Conservation (phyloP, 805 yeast species). For the Candida orba region DNA sequence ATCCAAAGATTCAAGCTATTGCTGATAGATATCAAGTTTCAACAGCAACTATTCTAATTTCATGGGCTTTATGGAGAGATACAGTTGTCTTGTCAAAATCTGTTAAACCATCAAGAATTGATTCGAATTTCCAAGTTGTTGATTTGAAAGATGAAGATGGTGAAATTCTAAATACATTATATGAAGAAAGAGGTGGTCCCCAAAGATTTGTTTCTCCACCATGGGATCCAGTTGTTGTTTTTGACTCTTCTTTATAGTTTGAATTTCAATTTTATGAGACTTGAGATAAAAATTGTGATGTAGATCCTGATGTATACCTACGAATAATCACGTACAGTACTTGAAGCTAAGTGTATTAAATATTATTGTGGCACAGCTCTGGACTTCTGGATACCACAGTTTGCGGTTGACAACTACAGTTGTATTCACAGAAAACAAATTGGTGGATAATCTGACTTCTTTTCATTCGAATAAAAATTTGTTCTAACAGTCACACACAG, state of each 20-base stretch:
- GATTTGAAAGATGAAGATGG: conserved; percentile 31
- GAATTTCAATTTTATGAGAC: background rate
- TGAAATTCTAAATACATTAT: conserved; percentile 22
- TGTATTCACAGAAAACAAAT: too few species aligned
- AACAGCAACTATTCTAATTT: conserved; percentile 46
- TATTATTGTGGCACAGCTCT: too few species aligned
- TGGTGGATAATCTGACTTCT: too few species aligned
- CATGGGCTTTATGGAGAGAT: conserved; percentile 56
- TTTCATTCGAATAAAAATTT: too few species aligned
- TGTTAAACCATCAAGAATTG: conserved; percentile 36
- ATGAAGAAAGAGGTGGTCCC: conserved; percentile 22
- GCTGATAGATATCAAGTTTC: conserved; percentile 36
- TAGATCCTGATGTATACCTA: background rate
- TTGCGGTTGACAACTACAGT: too few species aligned
- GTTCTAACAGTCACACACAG: too few species aligned
- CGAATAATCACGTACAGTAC: too few species aligned
- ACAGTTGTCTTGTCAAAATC: conserved; percentile 49
- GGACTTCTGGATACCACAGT: too few species aligned
- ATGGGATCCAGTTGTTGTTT: conserved; percentile 31
- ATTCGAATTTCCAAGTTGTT: conserved; percentile 26
- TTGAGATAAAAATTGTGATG: background rate
- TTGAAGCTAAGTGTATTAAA: too few species aligned
- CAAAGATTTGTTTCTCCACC: conserved; percentile 22
- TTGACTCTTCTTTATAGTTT: conserved; percentile 12
- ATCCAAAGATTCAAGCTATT: conserved; percentile 35